Conservation (phyloP, 164 flowering plant genomes). For the Vitis riparia region DNA sequence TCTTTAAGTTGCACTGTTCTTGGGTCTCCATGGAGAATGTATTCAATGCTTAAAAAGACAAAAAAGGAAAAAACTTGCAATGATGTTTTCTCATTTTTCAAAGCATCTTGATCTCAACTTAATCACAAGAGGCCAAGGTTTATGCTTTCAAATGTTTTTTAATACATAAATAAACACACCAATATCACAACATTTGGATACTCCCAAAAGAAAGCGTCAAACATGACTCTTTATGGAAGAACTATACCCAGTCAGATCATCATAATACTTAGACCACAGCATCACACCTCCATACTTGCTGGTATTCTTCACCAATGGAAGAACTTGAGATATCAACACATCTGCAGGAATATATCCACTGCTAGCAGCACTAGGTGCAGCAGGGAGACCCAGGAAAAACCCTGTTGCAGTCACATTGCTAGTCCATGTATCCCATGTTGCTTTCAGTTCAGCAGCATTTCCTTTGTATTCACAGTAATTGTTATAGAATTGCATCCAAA, state of each 20-base stretch:
- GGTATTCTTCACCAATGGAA: neutral
- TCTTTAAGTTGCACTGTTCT: too few relatives aligned
- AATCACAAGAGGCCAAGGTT: too few relatives aligned
- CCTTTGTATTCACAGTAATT: constrained; percentile 14
- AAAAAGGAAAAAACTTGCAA: too few relatives aligned
- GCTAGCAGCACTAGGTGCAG: neutral
- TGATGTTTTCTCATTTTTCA: too few relatives aligned
- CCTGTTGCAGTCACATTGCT: neutral
- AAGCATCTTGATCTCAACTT: too few relatives aligned
- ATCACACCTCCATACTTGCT: constrained; percentile 10
- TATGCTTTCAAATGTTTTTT: too few relatives aligned
- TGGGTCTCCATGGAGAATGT: too few relatives aligned
- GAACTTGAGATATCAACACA: neutral
- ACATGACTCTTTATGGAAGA: constrained; percentile 7
- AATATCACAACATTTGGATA: too few relatives aligned
- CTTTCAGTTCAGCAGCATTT: neutral
- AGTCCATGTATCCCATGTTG: constrained; percentile 9
- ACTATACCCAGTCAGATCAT: constrained; percentile 9
- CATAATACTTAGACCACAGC: neutral
- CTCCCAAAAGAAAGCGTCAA: neutral
- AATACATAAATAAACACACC: too few relatives aligned
- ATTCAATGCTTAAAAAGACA: too few relatives aligned
- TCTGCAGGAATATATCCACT: neutral
- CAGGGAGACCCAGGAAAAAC: constrained; percentile 14
- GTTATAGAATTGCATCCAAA: constrained; percentile 21